phyloP scores from a whole-genome alignment of 1,284 basidiomycete species.

The Ustilago shanxiensis region DNA sequence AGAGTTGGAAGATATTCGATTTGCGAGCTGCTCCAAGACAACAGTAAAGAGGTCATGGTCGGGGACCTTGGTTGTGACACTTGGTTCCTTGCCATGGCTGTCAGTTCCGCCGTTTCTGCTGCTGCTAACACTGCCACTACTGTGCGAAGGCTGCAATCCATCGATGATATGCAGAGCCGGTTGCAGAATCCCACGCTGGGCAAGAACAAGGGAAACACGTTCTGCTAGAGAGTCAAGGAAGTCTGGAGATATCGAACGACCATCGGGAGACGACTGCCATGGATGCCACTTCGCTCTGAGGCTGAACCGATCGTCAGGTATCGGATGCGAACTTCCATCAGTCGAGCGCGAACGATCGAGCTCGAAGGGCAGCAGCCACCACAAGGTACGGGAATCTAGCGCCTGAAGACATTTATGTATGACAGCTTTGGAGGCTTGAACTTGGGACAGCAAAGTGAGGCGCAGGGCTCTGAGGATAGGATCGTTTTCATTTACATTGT shows the following conservation, averaged over 20 bases:
- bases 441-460: conserved; percentile 25
- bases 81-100: background rate
- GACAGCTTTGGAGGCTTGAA: conserved; percentile 27
- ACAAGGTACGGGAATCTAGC: conserved; percentile 34
- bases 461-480: conserved; percentile 37
- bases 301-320: conserved; percentile 18
- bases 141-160: conserved; percentile 4
- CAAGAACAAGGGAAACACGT: conserved; percentile 41
- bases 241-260: conserved; percentile 11
- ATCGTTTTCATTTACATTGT: conserved; percentile 11
- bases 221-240: conserved; percentile 39
- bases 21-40: conserved; percentile 22
- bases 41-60: conserved; percentile 44
- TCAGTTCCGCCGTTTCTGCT: too few species aligned
- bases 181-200: conserved; percentile 36
- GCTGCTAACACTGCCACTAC: background rate
- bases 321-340: background rate
- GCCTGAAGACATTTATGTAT: conserved; percentile 36
- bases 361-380: conserved; percentile 47
- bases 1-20: conserved; percentile 18
- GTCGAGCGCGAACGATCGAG: conserved; percentile 6
- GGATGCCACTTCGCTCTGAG: conserved; percentile 42
- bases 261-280: conserved; percentile 32
- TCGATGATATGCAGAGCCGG: conserved; percentile 39
- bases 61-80: conserved; percentile 9